phyloP scores from a whole-genome alignment of 805 yeast genomes.

The Babjeviella inositovora region DNA sequence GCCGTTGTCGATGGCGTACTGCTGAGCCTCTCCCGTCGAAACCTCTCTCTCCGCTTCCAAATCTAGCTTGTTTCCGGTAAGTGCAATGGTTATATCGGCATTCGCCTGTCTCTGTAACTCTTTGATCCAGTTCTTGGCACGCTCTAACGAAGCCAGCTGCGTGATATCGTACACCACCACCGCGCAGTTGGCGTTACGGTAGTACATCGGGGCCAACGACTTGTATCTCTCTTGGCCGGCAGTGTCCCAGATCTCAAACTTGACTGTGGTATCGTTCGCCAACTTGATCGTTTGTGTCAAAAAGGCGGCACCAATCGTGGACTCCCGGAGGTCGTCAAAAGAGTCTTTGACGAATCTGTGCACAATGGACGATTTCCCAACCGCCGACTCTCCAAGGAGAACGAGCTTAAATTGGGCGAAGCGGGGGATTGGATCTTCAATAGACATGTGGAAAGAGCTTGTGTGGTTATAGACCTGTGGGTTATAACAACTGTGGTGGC shows the following conservation, averaged over 20 bases:
- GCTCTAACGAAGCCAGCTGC: conserved; percentile 44
- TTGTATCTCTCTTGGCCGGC: conserved; percentile 77
- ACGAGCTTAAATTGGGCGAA: conserved; percentile 47
- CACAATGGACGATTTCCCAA: conserved; percentile 52
- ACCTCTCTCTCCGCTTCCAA: conserved; percentile 33
- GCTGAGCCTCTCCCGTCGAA: conserved; percentile 24
- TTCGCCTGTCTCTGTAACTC: conserved; percentile 75
- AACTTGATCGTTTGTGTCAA: conserved; percentile 49
- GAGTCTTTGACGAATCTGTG: conserved; percentile 59
- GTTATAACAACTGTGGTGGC: too few species aligned
- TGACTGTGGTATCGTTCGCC: conserved; percentile 37
- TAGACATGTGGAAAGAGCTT: too few species aligned
- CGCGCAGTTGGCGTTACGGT: conserved; percentile 69
- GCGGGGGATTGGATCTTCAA: too few species aligned
- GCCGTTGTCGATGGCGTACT: conserved; percentile 36
- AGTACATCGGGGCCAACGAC: conserved; percentile 72
- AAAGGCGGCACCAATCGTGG: conserved; percentile 79
- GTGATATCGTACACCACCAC: conserved; percentile 68
- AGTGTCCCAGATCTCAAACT: conserved; percentile 77
- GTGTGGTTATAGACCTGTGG: too few species aligned
- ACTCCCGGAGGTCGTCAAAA: conserved; percentile 58
- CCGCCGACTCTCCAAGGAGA: conserved; percentile 50
- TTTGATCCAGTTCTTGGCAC: conserved; percentile 66
- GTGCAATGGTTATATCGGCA: conserved; percentile 56
- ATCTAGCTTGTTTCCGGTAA: conserved; percentile 72